Base-by-base conservation (phyloP, 2,329 filamentous ascomycete genomes). In the Ophiocordyceps camponoti-rufipedis region DNA sequence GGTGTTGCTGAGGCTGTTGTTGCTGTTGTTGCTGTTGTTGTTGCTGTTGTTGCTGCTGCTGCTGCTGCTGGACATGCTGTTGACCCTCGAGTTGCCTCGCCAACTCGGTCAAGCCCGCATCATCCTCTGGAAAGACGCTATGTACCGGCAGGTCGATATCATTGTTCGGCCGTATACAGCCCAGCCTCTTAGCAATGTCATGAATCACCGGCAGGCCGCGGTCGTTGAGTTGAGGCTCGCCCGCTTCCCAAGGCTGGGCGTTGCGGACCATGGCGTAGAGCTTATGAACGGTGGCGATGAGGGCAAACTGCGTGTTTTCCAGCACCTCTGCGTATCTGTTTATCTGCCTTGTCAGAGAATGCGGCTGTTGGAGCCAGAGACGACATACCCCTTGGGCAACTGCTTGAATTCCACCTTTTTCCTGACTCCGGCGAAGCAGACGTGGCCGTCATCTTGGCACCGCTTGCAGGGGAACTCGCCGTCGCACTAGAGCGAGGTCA, bases 331-430 rank as follows among this genome's bases (percentile, higher is more conserved):
- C 75, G 52, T 80, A 79, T 46, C 74, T 77, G 51, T n/a, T n/a
- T n/a, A n/a, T n/a, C n/a, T 7, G 33, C 16, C 13, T n/a, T n/a
- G 8, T 7, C 13, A 6, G 33, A 9, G 23, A 7, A 5, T 5
- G 23, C 18, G 6, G 19, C 14, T 12, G 2, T 16, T 5, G 3
- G 6, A 11, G n/a, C 5, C 23, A 29, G 8, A 14, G 23, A 5
- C 23, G 23, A 56, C 70, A 48, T 67, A 78, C 69, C 75, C 75
- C 64, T 71, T 63, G 11, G 76, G 75, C 42, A 80, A 58, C 59
- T 80, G 75, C 63, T 80, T 80, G 58, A 76, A 80, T 54, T 80
- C 75, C n/a, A 74, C 75, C 71, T 80, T 80, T 56, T 79, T 80
- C 49, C 76, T 65, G 13, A 74, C 71, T 8, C 75, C 75, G 14